Evolutionary conservation across 257 asterid genomes (phyloP), one percentile per base, ranked within the genome.

Genomic region (Striga asiatica): DNA sequence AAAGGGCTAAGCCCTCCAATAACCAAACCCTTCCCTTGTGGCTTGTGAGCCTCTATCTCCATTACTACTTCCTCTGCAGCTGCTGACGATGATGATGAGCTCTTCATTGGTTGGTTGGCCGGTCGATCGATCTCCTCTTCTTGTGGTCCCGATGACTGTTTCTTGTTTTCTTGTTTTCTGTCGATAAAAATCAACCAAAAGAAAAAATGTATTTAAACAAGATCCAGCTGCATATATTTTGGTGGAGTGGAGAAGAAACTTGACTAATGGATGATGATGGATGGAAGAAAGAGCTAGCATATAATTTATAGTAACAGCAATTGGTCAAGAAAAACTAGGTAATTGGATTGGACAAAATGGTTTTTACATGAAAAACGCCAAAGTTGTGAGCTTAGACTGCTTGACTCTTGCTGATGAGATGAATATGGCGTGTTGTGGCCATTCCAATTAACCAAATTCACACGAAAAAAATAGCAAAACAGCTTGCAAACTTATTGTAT

Each of bases 1-100:
- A 92, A 24, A 7, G 98, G 98, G 64, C 98, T 92, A 58, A 92
- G 70, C 2, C 95, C 98, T 48, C 96, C 98, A 0, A 74, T 78
- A 1, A 91, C 82, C 1, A 91, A 41, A 2, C 95, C 89, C 8
- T 78, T 72, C 18, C 1, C 3, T 11, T 45, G 71, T 11, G 96
- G 96, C 53, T 83, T 89, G 49, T 75, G 70, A 0, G 95, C 82
- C 69, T 83, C 98, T 10, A 89, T 83, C 84, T 89, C 98, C 93
- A 79, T 82, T 83, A 76, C 84, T n/a, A 83, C 94, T 19, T 80
- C 84, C 3, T 48, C 75, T 0, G 75, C 57, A 8, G 43, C 43
- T 7, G 54, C 54, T 0, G 54, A 2, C n/a, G 54, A 12, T 49
- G 54, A 23, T 12, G 54, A 12, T 16, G 82, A 61, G 24, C 69